Conservation (phyloP, 2,329 filamentous ascomycete genomes). For the Pyricularia pennisetigena region DNA sequence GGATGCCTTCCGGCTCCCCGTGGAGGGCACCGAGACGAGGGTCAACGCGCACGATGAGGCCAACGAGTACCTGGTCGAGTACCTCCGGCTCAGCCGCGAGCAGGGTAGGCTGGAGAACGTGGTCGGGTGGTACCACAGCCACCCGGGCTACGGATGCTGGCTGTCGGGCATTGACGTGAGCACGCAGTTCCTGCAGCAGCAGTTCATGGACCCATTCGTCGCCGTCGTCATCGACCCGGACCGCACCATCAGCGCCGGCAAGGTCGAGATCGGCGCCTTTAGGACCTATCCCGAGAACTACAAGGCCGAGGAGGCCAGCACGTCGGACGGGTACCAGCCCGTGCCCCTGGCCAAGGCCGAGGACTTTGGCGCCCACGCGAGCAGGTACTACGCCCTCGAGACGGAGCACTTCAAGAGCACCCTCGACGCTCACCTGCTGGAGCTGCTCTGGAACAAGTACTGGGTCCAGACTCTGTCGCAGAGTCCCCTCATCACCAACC, state of each 20-base stretch:
- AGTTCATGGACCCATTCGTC: constrained; percentile 80
- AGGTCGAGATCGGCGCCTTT: constrained; percentile 96
- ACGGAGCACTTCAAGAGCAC: constrained; percentile 93
- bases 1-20: constrained; percentile 85
- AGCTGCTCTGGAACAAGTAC: constrained; percentile 96
- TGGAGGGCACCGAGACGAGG: constrained; percentile 96
- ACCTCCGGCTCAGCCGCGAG: constrained; percentile 66
- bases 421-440: constrained; percentile 76
- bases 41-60: constrained; percentile 95
- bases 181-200: constrained; percentile 80
- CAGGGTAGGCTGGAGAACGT: constrained; percentile 78
- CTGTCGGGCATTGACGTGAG: constrained; percentile 89
- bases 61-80: constrained; percentile 93
- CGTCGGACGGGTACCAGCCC: constrained; percentile 53
- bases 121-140: constrained; percentile 96
- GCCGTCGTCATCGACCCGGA: constrained; percentile 96
- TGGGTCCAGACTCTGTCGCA: constrained; percentile 95
- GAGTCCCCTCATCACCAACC: constrained; percentile 81
- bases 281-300: constrained; percentile 76
- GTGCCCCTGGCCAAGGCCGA: constrained; percentile 91
- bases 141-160: constrained; percentile 98
- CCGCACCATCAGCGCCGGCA: constrained; percentile 85
- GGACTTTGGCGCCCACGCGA: constrained; percentile 89
- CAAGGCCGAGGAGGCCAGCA: constrained; percentile 33
- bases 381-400: constrained; percentile 82